These are phyloP conservation scores for Cicer arietinum DNA, from an alignment of 306 rosid species.

Conservation along the genomic window DNA sequence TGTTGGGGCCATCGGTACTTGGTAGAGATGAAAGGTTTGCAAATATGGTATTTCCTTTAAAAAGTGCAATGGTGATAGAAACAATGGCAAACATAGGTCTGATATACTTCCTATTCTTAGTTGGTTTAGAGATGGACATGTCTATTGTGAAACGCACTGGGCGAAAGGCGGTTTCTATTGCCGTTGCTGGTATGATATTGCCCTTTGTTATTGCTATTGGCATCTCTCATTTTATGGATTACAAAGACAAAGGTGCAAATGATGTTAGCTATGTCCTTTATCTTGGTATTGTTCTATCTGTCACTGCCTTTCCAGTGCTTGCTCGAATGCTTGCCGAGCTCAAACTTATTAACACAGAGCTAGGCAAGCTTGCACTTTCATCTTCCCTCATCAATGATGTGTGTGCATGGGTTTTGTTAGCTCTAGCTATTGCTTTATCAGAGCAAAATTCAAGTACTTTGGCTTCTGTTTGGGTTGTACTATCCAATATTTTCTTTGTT, in stretches of 20 bases:
- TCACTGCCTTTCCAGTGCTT: constrained; percentile 83
- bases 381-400: constrained; percentile 73
- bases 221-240: constrained; percentile 44
- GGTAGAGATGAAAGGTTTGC: constrained; percentile 57
- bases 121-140: constrained; percentile 88
- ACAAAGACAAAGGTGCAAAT: neutral
- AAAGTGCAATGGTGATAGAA: constrained; percentile 79
- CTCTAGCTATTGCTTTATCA: constrained; percentile 75
- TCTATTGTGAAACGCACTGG: constrained; percentile 64
- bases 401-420: constrained; percentile 74
- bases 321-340: constrained; percentile 81
- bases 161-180: constrained; percentile 58
- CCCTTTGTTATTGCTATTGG: constrained; percentile 61
- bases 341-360: constrained; percentile 75
- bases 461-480: constrained; percentile 64
- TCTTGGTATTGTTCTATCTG: constrained; percentile 73
- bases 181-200: constrained; percentile 71
- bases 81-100: constrained; percentile 86
- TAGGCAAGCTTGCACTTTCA: constrained; percentile 76
- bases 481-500: constrained; percentile 68
- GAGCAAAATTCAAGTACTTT: constrained; percentile 35
- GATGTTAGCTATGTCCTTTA: constrained; percentile 55
- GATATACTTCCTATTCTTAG: constrained; percentile 76
- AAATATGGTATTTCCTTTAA: constrained; percentile 60
- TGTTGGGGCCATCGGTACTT: constrained; percentile 81